These are phyloP conservation scores for Pythium sp. DNA, from an alignment of 352 stramenopile genomes.

Conservation along the genomic window DNA sequence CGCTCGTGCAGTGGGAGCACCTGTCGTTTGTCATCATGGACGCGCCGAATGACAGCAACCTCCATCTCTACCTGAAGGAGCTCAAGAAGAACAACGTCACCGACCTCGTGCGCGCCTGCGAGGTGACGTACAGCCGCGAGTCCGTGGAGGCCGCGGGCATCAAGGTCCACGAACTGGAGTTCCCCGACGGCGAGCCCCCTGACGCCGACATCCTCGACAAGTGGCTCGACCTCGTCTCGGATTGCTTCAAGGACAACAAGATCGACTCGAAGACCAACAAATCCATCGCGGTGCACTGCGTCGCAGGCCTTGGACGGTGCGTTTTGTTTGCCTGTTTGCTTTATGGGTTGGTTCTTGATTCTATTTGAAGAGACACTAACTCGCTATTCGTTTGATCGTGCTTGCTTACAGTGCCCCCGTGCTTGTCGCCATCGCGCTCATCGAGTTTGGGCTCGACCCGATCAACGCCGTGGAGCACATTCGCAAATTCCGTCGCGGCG, in stretches of 20 bases:
- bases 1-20: slow-evolving; percentile 84
- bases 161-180: slow-evolving; percentile 93
- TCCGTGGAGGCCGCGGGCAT: slow-evolving; percentile 94
- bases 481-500: slow-evolving; percentile 90
- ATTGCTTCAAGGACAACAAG: slow-evolving; percentile 90
- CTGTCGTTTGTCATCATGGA: slow-evolving; percentile 99
- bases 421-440: slow-evolving; percentile 97
- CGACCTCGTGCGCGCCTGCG: slow-evolving; percentile 94
- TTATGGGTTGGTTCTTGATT: neutral
- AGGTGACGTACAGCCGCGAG: slow-evolving; percentile 92
- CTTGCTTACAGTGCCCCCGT: slow-evolving; percentile 82
- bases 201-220: slow-evolving; percentile 90
- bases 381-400: slow-evolving; percentile 5
- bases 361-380: neutral
- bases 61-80: slow-evolving; percentile 97
- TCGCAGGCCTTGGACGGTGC: slow-evolving; percentile 94
- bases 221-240: slow-evolving; percentile 95
- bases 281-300: slow-evolving; percentile 97
- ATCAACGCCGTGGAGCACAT: slow-evolving; percentile 98
- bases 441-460: slow-evolving; percentile 95
- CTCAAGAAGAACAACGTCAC: slow-evolving; percentile 95
- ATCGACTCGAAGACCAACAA: slow-evolving; percentile 63
- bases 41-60: slow-evolving; percentile 93
- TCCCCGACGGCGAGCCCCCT: slow-evolving; percentile 94
- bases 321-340: slow-evolving; percentile 17